A percentile compares a stretch with the other conserved stretches of the same genome.
These are phyloP conservation scores for Avena atlantica DNA, from an alignment of 176 grass and related monocot genomes.

Conservation along the genomic window DNA sequence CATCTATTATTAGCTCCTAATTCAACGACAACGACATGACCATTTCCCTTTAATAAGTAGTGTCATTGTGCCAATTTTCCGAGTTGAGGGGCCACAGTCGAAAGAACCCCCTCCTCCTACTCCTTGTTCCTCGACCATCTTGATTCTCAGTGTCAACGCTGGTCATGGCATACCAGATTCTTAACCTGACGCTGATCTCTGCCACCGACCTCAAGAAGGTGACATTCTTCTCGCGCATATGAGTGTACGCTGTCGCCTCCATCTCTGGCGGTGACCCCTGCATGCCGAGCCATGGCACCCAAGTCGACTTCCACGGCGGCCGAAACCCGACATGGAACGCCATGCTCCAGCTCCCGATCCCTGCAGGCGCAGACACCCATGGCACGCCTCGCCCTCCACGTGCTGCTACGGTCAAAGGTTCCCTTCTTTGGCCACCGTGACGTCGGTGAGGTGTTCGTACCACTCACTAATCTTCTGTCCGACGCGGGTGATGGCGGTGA, in stretches of 20 bases:
- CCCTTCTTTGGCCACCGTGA: conserved; percentile 48
- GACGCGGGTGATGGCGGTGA: not conserved
- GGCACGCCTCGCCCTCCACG: conserved; percentile 54
- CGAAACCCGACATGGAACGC: conserved; percentile 4
- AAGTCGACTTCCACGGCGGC: conserved; percentile 34
- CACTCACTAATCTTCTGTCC: conserved; percentile 61
- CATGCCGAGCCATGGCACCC: conserved; percentile 47
- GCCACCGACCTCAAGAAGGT: conserved; percentile 79
- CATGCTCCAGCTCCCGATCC: conserved; percentile 39
- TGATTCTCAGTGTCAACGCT: not conserved
- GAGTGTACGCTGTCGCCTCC: conserved; percentile 68
- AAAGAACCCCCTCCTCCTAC: not conserved
- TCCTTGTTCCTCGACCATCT: not conserved
- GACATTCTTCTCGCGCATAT: conserved; percentile 63
- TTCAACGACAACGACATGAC: not conserved
- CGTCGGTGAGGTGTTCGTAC: conserved; percentile 67
- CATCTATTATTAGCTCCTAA: conserved; percentile 40
- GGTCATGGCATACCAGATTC: conserved; percentile 49
- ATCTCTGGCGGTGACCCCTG: conserved; percentile 54
- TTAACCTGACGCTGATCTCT: conserved; percentile 78
- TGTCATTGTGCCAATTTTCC: too few relatives aligned
- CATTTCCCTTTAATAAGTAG: not conserved
- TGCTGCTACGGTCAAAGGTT: conserved; percentile 46
- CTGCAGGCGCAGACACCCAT: conserved; percentile 22
- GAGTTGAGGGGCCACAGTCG: not conserved